Evolutionary conservation across 1,284 basidiomycete species (phyloP).

Genomic region (Rhodotorula sp.): DNA sequence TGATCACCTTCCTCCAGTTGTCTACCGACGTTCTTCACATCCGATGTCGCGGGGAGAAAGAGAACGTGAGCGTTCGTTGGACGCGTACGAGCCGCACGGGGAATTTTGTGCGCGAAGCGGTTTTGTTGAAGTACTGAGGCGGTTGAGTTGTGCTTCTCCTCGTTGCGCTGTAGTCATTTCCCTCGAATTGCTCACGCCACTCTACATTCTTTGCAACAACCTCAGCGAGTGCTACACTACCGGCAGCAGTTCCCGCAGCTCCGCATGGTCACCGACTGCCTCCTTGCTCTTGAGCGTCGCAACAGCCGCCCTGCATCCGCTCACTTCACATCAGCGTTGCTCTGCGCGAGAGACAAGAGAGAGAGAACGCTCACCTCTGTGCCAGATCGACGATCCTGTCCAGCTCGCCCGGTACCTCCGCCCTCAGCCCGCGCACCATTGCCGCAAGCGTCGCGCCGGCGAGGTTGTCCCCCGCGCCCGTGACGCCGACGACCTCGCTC

Average conservation of each 20-base stretch:
- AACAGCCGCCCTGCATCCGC: conserved; percentile 16
- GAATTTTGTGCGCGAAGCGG: too few species aligned
- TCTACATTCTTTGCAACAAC: neutral
- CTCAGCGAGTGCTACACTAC: neutral
- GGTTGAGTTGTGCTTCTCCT: too few species aligned
- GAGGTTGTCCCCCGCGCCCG: conserved; percentile 77
- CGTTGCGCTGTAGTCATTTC: too few species aligned
- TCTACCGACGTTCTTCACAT: too few species aligned
- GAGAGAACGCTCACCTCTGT: conserved; percentile 21
- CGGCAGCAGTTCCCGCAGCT: neutral
- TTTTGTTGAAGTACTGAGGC: too few species aligned
- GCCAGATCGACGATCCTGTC: conserved; percentile 35
- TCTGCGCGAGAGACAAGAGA: too few species aligned
- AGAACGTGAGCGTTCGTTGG: too few species aligned
- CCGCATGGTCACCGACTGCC: conserved; percentile 33
- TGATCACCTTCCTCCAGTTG: too few species aligned
- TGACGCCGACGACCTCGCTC: conserved; percentile 68
- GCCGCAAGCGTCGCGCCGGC: conserved; percentile 56
- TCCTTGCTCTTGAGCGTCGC: conserved; percentile 27
- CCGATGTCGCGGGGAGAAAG: too few species aligned
- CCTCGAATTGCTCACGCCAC: too few species aligned
- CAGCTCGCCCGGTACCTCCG: conserved; percentile 12
- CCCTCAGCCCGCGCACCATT: conserved; percentile 51
- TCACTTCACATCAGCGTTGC: neutral
- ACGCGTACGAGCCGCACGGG: too few species aligned